Evolutionary conservation across 768 basidiomycete species (phyloP).

Genomic region (Pleurotus tuber-regium): DNA sequence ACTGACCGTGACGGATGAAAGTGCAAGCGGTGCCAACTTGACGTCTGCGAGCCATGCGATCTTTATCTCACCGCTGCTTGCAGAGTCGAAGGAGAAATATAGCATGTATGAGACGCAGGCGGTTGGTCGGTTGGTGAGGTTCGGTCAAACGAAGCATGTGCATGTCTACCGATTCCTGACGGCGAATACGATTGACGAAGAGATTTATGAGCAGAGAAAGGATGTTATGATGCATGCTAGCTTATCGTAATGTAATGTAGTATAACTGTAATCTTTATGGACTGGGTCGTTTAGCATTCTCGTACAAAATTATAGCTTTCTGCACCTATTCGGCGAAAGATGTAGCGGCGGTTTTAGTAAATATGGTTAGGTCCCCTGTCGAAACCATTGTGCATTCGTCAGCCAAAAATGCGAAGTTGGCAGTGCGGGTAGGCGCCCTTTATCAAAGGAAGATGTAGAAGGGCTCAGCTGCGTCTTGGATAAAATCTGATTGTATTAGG

Average conservation of each 20-base stretch:
- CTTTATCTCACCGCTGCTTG: slow-evolving; percentile 89
- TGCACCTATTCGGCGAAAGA: too few species aligned
- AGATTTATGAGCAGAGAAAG: slow-evolving; percentile 66
- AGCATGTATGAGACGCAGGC: slow-evolving; percentile 82
- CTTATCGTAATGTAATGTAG: too few species aligned
- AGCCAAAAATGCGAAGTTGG: too few species aligned
- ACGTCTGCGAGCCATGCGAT: slow-evolving; percentile 94
- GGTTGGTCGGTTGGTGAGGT: slow-evolving; percentile 79
- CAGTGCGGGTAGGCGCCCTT: too few species aligned
- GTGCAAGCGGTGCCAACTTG: slow-evolving; percentile 90
- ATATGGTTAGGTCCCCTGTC: too few species aligned
- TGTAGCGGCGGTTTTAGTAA: too few species aligned
- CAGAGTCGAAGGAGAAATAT: slow-evolving; percentile 80
- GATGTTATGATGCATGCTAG: slow-evolving; percentile 16
- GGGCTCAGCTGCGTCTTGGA: too few species aligned
- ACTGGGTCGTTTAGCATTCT: too few species aligned
- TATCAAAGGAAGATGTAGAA: too few species aligned
- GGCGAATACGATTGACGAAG: slow-evolving; percentile 84
- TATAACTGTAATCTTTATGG: too few species aligned
- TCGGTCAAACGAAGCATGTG: slow-evolving; percentile 79
- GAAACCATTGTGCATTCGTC: too few species aligned
- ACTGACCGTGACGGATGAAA: slow-evolving; percentile 92
- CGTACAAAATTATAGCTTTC: too few species aligned
- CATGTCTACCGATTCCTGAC: slow-evolving; percentile 83
- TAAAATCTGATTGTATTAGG: slow-evolving; percentile 8